phyloP scores from a whole-genome alignment of 2,329 filamentous ascomycete genomes.

The Penicillium digitatum region DNA sequence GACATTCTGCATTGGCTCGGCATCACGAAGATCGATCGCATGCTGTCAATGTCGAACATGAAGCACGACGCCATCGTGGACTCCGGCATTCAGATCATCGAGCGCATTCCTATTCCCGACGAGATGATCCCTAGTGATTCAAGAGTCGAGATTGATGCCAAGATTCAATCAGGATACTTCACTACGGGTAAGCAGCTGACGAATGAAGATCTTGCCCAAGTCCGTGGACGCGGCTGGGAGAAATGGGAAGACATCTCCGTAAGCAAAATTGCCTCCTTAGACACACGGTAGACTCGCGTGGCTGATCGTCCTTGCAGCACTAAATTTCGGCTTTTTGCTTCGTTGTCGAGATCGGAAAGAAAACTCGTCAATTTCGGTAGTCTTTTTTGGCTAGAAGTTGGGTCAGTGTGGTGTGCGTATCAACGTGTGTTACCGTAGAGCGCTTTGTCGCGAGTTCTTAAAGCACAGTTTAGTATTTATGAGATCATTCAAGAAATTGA shows the following conservation, averaged over 20 bases:
- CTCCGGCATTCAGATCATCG: slow-evolving; percentile 66
- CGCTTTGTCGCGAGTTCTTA: background rate
- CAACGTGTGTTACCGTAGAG: background rate
- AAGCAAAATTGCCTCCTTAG: slow-evolving; percentile 7
- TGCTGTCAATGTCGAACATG: slow-evolving; percentile 95
- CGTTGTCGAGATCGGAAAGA: background rate
- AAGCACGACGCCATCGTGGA: slow-evolving; percentile 52
- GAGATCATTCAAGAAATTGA: background rate
- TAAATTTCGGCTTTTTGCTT: background rate
- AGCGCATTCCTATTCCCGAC: slow-evolving; percentile 87
- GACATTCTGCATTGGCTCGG: slow-evolving; percentile 97
- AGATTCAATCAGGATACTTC: slow-evolving; percentile 87
- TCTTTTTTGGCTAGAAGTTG: background rate
- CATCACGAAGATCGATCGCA: slow-evolving; percentile 96
- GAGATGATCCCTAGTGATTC: slow-evolving; percentile 93
- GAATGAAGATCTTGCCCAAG: slow-evolving; percentile 75
- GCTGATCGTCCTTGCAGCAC: slow-evolving; percentile 17
- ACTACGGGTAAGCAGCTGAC: slow-evolving; percentile 88
- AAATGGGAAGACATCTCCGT: slow-evolving; percentile 52
- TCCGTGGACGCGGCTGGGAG: slow-evolving; percentile 89
- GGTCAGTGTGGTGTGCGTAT: background rate
- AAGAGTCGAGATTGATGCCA: slow-evolving; percentile 96
- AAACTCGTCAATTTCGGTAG: background rate
- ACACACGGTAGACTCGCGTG: background rate
- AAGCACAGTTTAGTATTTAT: background rate